Evolutionary conservation across 2,329 filamentous ascomycete species (phyloP), one percentile per base, ranked within the genome.

Genomic region (Pezizomycotina sp.): DNA sequence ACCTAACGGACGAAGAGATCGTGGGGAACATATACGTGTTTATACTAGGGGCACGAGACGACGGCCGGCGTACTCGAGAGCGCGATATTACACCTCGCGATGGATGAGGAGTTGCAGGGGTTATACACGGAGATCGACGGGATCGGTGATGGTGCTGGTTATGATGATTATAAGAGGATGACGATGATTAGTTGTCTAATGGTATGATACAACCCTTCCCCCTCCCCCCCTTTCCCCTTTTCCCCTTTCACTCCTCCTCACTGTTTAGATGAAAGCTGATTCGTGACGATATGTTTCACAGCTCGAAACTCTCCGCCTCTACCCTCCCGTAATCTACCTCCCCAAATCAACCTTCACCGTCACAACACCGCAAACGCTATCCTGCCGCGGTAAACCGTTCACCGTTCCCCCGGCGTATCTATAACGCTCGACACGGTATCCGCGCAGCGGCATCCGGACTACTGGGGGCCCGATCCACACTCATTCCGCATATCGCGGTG

Each of bases 31-130:
- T 76, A 13, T 76, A 75, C 45, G 61, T 74, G 48, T 70, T 70
- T 42, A 65, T 68, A 42, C 62, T 84, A 1, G n/a, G n/a, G n/a
- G n/a, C 78, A 89, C 56, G 80, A 89, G 56, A 84, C 79, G 1
- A 77, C 77, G 2, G 78, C 78, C 30, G 81, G 79, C 55, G 67
- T 69, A 3, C 62, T 83, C 24, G 75, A 84, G 57, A 83, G 79
- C 53, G 64, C 71, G 2, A 57, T 83, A 3, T 53, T 81, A 22
- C 65, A 71, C 48, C 65, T 86, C 4, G 79, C 78, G 9, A 66
- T 71, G 48, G 66, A 74, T 48, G 70, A 70, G 4, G 56, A 60
- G 1, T 66, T 66, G 1, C 80, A 89, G 52, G 64, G 62, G 5
- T 57, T 86, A 3, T 79, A 86, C 48, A 59, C 63, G 27, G 78